These are phyloP conservation scores for Salix koriyanagi DNA, from an alignment of 345 rosid genomes.

Conservation along the genomic window DNA sequence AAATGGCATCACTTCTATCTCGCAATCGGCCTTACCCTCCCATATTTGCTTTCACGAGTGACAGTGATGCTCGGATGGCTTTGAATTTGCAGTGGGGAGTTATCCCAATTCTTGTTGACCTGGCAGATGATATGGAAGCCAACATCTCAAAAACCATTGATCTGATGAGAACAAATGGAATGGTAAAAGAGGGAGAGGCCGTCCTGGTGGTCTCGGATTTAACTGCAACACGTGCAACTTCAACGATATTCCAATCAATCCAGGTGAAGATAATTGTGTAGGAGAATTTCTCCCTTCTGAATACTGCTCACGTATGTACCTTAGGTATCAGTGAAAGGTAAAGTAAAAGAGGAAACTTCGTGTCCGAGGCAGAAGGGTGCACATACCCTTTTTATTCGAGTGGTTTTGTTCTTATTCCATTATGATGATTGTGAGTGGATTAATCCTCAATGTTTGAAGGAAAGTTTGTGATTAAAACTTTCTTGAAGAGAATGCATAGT, in stretches of 20 bases:
- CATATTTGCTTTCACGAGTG: slow-evolving; percentile 57
- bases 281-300: background rate
- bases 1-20: slow-evolving; percentile 69
- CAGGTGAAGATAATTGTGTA: slow-evolving; percentile 52
- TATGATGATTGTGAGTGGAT: no score
- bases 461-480: no score
- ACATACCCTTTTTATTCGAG: background rate
- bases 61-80: slow-evolving; percentile 45
- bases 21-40: slow-evolving; percentile 68
- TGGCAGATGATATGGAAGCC: slow-evolving; percentile 56
- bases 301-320: background rate
- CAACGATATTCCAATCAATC: slow-evolving; percentile 44
- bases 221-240: slow-evolving; percentile 29
- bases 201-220: slow-evolving; percentile 60
- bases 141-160: slow-evolving; percentile 41
- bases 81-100: slow-evolving; percentile 75
- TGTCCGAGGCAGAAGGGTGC: background rate
- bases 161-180: slow-evolving; percentile 45
- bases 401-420: background rate
- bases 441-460: no score
- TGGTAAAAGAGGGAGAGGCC: slow-evolving; percentile 41
- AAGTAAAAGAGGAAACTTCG: background rate
- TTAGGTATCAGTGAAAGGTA: background rate
- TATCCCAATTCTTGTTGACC: slow-evolving; percentile 37
- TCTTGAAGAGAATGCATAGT: no score